Evolutionary conservation across 768 basidiomycete species (phyloP), one percentile per base, ranked within the genome.

Genomic region (Leccinum subgranulosum): DNA sequence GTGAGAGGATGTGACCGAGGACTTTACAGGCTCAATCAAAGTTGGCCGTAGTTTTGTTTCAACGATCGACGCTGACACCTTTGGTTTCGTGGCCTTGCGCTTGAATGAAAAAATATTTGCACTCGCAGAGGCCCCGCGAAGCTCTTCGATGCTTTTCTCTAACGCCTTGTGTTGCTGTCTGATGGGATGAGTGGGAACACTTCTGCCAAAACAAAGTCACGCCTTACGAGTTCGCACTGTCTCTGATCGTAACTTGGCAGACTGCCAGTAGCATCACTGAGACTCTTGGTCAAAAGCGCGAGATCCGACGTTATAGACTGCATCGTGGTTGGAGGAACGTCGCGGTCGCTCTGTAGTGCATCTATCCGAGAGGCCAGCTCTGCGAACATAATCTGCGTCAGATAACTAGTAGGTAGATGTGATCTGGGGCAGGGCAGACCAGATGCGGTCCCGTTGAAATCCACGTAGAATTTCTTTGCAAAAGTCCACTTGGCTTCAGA

Each of bases 171-270:
- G 69, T 82, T 86, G 86, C 91, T 94, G 33, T 51, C 55, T 49
- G 46, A 56, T 48, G 34, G 29, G 39, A 54, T 71, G 55, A 67
- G 34, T 49, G 34, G 34, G 53, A 36, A 54, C 31, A 43, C 36
- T 50, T 23, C 54, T 19, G 36, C 58, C 41, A 21, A 25, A n/a
- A 29, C 5, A 53, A 39, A 39, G n/a, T 19, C 29, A 43, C 21
- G 25, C 75, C 84, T 54, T 62, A 90, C 90, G 64, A 76, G 72
- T 68, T 88, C 87, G 66, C 80, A 87, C 65, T 85, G 85, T 54
- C 85, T 79, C 66, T 88, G 90, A 69, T 91, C 88, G 66, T 90
- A 90, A 39, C 79, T 75, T 4, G 90, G 86, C 47, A 93, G 73
- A 56, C 79, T 83, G 7, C 80, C 79, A 9, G 81, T 83, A 6